Percentiles rank a stretch among this genome's conserved stretches.
Conservation (phyloP, 768 basidiomycete species). For the Scleroderma citrinum region DNA sequence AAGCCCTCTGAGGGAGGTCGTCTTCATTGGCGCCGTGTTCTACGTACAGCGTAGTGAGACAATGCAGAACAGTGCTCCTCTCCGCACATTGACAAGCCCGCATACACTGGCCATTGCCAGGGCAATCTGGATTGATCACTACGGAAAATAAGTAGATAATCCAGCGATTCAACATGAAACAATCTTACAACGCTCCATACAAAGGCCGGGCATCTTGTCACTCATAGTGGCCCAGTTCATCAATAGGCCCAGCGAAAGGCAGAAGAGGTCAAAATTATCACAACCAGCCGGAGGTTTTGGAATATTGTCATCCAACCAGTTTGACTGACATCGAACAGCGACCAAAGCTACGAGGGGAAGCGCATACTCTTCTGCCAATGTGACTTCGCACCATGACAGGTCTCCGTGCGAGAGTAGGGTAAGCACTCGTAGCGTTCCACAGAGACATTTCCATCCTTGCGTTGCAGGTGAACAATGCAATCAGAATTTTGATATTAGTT, state of each 20-base stretch:
- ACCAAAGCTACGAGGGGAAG: conserved; percentile 44
- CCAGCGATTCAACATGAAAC: background rate
- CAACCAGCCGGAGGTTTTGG: conserved; percentile 17
- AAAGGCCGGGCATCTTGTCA: conserved; percentile 39
- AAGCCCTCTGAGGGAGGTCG: conserved; percentile 35
- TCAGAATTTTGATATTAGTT: background rate
- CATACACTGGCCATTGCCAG: conserved; percentile 52
- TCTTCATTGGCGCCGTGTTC: conserved; percentile 25
- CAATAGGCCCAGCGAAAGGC: conserved; percentile 67
- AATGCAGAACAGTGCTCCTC: conserved; percentile 41
- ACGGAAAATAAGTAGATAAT: background rate
- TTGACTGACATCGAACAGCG: conserved; percentile 35
- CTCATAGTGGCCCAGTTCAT: conserved; percentile 68
- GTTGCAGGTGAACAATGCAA: background rate
- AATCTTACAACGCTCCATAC: conserved; percentile 47
- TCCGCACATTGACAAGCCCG: conserved; percentile 47
- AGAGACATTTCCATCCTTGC: conserved; percentile 44
- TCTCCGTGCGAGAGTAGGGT: conserved; percentile 67
- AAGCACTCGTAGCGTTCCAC: conserved; percentile 57
- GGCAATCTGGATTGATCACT: conserved; percentile 52
- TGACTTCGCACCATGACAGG: conserved; percentile 45
- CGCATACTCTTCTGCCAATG: conserved; percentile 42
- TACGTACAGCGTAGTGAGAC: conserved; percentile 45
- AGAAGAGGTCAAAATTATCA: conserved; percentile 60
- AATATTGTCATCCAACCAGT: conserved; percentile 13